These are phyloP conservation scores for Carex pumila DNA, from an alignment of 176 grass and related monocot genomes.

Conservation along the genomic window DNA sequence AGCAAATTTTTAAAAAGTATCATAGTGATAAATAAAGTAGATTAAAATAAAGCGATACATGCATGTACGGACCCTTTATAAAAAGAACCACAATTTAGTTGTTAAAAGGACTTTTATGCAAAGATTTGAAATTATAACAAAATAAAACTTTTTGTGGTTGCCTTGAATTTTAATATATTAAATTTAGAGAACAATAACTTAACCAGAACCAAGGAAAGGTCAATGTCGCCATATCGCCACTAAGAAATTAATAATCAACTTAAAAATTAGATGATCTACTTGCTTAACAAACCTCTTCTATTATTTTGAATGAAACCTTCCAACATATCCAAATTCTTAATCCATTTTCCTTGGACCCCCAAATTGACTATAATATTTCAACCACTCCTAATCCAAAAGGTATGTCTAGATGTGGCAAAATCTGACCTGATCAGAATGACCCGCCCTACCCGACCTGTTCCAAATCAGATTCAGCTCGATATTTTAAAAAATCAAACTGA, in stretches of 20 bases:
- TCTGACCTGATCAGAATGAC: too few relatives aligned
- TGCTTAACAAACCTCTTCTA: background rate
- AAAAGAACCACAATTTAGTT: background rate
- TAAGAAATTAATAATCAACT: slow-evolving; percentile 9
- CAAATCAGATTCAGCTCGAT: too few relatives aligned
- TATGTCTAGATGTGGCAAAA: background rate
- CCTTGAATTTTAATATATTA: background rate
- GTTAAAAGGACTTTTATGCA: slow-evolving; percentile 10
- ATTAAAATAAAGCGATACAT: background rate
- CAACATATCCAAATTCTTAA: slow-evolving; percentile 18
- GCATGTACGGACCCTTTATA: background rate
- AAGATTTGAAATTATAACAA: background rate
- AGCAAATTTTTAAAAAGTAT: background rate
- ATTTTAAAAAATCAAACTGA: too few relatives aligned
- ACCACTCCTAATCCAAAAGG: background rate
- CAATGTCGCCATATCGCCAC: background rate
- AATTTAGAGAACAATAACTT: background rate
- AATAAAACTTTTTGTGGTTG: background rate
- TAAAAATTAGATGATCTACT: background rate
- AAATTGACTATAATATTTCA: slow-evolving; percentile 6
- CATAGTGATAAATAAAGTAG: background rate
- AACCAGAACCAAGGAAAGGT: background rate
- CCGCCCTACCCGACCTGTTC: too few relatives aligned
- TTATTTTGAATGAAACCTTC: background rate
- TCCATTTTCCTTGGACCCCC: background rate